Evolutionary conservation across 352 stramenopile genomes (phyloP), one percentile per base, ranked within the genome.

Genomic region (Pythium chondricola): DNA sequence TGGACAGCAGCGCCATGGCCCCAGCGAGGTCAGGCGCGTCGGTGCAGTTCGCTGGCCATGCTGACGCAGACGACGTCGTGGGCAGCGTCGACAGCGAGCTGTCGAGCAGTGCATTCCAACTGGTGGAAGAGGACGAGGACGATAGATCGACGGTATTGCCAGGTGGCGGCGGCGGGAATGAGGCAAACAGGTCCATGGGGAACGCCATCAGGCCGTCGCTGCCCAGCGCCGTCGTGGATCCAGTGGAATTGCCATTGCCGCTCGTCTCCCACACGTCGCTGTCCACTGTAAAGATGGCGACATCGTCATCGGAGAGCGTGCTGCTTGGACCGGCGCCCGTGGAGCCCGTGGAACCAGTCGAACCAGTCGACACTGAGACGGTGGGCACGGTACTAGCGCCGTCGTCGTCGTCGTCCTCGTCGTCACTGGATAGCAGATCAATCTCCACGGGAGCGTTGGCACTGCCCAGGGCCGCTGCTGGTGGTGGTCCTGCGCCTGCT

Each of bases 1-100:
- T 50, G 42, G 77, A 84, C 21, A 88, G 46, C 29, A 69, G 65
- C 18, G 74, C 70, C 76, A 88, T 88, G 4, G 76, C 76, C 43
- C 41, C 83, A 9, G 72, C 71, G 33, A 88, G 47, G 16, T 66
- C 69, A n/a, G n/a, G n/a, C 13, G 65, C 66, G 27, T 85, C 71
- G 3, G 71, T 48, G 32, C 67, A 47, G 45, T 71, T 69, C 47
- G 39, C 30, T 31, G 35, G 18, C 11, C 46, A 32, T 16, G 58
- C 43, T 9, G 54, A 52, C 1, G 27, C 35, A 4, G 50, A 10
- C 8, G 27, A 9, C 13, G 43, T 39, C 3, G 31, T 36, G 16
- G 37, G 22, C 18, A 29, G 1, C 3, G 27, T 31, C 16, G 22
- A 16, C 4, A 25, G 2, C 36, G 43, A 11, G 30, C 29, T 6